These are phyloP conservation scores for Raffaelea deltoideospora DNA, from an alignment of 2,329 filamentous ascomycete genomes.

Conservation along the genomic window DNA sequence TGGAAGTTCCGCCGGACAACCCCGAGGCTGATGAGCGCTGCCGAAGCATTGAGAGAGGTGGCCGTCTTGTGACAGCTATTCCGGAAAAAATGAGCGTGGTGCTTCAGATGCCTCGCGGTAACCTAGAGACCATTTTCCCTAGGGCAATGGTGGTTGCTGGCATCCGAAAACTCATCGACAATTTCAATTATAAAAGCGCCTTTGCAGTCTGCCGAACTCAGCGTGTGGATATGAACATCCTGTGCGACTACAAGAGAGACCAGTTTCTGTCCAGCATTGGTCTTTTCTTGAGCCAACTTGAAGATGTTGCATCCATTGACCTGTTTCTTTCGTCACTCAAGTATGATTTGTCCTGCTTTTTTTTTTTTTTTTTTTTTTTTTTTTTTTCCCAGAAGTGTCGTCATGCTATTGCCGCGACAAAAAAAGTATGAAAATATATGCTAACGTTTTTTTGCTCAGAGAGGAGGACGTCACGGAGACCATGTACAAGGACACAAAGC, in stretches of 20 bases:
- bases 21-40: conserved; percentile 87
- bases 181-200: conserved; percentile 66
- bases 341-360: conserved; percentile 27
- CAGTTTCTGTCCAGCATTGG: conserved; percentile 67
- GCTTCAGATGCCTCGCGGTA: conserved; percentile 90
- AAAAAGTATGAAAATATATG: not conserved
- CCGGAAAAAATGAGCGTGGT: conserved; percentile 75
- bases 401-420: no score
- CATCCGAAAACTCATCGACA: conserved; percentile 66
- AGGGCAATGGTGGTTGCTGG: conserved; percentile 84
- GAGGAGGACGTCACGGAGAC: conserved; percentile 88
- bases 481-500: conserved; percentile 76
- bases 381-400: no score
- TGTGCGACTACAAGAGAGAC: conserved; percentile 81
- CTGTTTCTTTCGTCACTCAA: conserved; percentile 77
- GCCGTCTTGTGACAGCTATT: conserved; percentile 73
- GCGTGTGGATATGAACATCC: conserved; percentile 92
- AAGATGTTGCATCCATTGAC: conserved; percentile 70
- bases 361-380: no score
- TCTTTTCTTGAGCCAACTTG: conserved; percentile 71
- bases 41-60: conserved; percentile 80
- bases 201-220: conserved; percentile 84
- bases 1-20: conserved; percentile 74
- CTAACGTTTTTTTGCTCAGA: conserved; percentile 21
- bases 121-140: conserved; percentile 88